phyloP scores from a whole-genome alignment of 495 filamentous ascomycete genomes.

The Hyphodiscus hymeniophilus region DNA sequence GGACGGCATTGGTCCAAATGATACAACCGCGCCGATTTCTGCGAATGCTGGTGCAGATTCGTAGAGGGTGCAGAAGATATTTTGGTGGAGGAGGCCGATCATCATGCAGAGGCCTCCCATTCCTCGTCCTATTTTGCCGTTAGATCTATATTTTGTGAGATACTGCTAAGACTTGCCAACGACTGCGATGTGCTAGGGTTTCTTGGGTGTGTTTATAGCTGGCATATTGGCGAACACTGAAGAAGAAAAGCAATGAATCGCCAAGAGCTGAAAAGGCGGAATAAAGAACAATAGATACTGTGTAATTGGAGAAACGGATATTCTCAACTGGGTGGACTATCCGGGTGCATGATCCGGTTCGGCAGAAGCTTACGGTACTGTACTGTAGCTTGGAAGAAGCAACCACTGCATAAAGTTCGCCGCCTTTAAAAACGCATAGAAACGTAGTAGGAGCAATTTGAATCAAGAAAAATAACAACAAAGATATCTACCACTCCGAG shows the following conservation, averaged over 20 bases:
- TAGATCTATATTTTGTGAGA: not conserved
- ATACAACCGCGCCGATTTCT: conserved; percentile 48
- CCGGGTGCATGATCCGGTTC: too few relatives aligned
- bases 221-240: conserved; percentile 17
- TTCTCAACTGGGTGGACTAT: not conserved
- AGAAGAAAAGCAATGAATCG: too few relatives aligned
- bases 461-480: too few relatives aligned
- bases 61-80: conserved; percentile 19
- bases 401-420: too few relatives aligned
- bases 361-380: too few relatives aligned
- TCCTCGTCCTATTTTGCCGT: conserved; percentile 8
- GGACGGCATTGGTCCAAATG: conserved; percentile 49
- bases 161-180: conserved; percentile 9
- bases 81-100: conserved; percentile 20
- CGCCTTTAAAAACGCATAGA: too few relatives aligned
- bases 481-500: too few relatives aligned
- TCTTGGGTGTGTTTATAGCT: conserved; percentile 14
- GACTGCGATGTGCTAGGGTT: conserved; percentile 20
- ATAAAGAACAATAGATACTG: too few relatives aligned
- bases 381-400: too few relatives aligned
- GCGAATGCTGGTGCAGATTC: conserved; percentile 17
- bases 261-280: too few relatives aligned
- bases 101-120: conserved; percentile 19
- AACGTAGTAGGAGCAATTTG: too few relatives aligned
- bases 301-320: too few relatives aligned